Percentiles rank a stretch among this genome's conserved stretches.
phyloP scores from a whole-genome alignment of 305 asterid genomes.

The Fraxinus velutina region DNA sequence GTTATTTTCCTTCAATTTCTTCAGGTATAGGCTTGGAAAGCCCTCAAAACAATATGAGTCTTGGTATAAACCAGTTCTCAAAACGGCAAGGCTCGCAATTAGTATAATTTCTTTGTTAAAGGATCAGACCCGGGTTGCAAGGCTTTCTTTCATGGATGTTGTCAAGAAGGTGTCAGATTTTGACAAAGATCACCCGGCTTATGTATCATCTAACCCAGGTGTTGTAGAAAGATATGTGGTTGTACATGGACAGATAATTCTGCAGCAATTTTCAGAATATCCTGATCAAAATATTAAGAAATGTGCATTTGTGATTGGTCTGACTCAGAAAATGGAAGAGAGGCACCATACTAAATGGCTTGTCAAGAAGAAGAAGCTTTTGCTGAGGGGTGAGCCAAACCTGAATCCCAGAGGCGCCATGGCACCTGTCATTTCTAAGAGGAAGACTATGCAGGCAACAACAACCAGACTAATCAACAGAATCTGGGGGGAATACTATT shows the following conservation, averaged over 20 bases:
- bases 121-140: conserved; percentile 69
- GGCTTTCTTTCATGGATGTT: conserved; percentile 77
- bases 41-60: conserved; percentile 90
- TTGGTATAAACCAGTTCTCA: conserved; percentile 80
- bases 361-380: conserved; percentile 77
- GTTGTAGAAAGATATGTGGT: conserved; percentile 76
- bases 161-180: conserved; percentile 66
- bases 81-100: conserved; percentile 73
- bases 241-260: conserved; percentile 90
- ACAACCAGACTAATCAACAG: conserved; percentile 79
- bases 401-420: conserved; percentile 84
- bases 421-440: conserved; percentile 62
- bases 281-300: conserved; percentile 73
- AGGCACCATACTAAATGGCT: conserved; percentile 89
- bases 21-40: conserved; percentile 95
- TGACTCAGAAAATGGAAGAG: conserved; percentile 77
- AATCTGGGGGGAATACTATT: conserved; percentile 90
- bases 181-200: conserved; percentile 61
- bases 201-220: conserved; percentile 59
- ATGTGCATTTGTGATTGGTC: conserved; percentile 68
- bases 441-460: conserved; percentile 96
- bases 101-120: conserved; percentile 73
- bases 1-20: conserved; percentile 23
- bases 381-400: conserved; percentile 52
- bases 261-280: conserved; percentile 83